phyloP scores from a whole-genome alignment of 257 asterid species.

The Capsicum pubescens region DNA sequence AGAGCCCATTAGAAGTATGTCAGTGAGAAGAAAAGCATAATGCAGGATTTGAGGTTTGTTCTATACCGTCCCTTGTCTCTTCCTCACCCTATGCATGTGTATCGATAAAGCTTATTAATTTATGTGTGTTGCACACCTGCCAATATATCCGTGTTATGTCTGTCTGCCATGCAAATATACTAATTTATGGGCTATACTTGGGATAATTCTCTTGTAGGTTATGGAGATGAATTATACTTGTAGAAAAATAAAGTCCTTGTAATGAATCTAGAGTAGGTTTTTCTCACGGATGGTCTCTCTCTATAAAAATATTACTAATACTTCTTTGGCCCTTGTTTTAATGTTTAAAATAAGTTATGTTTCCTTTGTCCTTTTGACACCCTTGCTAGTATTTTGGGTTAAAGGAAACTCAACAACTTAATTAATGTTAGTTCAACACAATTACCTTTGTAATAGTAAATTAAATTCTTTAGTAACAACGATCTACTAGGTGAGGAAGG shows the following conservation, averaged over 20 bases:
- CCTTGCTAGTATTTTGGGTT: neutral
- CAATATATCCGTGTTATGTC: neutral
- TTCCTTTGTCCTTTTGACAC: constrained; percentile 12
- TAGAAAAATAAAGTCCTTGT: neutral
- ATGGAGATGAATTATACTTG: neutral
- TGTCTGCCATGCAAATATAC: constrained; percentile 9
- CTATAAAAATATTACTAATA: neutral
- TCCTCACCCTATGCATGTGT: neutral
- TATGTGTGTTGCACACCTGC: neutral
- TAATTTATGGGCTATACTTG: constrained; percentile 2
- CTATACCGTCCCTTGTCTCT: neutral
- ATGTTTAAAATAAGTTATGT: neutral
- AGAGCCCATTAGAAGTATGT: constrained; percentile 68
- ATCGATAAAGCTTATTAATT: neutral
- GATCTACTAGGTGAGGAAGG: neutral
- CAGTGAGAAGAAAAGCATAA: constrained; percentile 86
- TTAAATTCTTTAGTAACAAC: neutral
- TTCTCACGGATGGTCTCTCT: neutral
- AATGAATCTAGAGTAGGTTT: neutral
- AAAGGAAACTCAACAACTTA: neutral
- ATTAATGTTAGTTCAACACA: neutral
- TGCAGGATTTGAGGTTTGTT: constrained; percentile 86
- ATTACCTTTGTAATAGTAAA: neutral
- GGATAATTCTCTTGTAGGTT: constrained; percentile 11
- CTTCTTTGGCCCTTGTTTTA: too few relatives aligned